Evolutionary conservation across 306 rosid species (phyloP).

Genomic region (Quillaja saponaria): DNA sequence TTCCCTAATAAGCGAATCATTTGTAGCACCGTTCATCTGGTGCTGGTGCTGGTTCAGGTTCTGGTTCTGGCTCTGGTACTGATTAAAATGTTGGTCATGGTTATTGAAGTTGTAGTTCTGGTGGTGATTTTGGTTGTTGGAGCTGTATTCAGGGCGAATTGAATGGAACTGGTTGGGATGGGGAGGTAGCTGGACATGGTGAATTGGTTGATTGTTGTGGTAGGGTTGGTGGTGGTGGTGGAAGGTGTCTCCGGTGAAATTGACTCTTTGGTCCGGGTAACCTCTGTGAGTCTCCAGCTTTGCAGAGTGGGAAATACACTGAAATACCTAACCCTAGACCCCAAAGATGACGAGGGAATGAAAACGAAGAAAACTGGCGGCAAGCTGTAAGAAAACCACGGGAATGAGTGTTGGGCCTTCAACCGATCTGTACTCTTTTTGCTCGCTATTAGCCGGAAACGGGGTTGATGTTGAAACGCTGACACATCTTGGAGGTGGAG

Average conservation of each 20-base stretch:
- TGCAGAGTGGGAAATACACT: conserved; percentile 6
- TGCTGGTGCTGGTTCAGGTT: conserved; percentile 29
- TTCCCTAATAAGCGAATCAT: conserved; percentile 17
- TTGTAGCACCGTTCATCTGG: conserved; percentile 11
- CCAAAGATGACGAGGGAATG: too few relatives aligned
- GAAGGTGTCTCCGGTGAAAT: conserved; percentile 21
- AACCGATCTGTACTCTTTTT: too few relatives aligned
- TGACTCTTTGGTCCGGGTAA: not conserved
- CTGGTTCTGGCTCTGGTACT: conserved; percentile 30
- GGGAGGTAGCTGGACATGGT: conserved; percentile 32
- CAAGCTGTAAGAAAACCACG: too few relatives aligned
- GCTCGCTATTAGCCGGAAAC: too few relatives aligned
- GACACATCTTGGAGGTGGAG: too few relatives aligned
- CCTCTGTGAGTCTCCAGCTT: conserved; percentile 43
- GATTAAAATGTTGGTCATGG: conserved; percentile 32
- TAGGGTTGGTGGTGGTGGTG: conserved; percentile 24
- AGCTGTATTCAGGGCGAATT: not conserved
- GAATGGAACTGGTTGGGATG: conserved; percentile 12
- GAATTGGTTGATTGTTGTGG: conserved; percentile 28
- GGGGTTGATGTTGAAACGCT: too few relatives aligned
- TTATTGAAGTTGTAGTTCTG: conserved; percentile 20
- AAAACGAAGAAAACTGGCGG: too few relatives aligned
- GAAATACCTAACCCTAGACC: too few relatives aligned
- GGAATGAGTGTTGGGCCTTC: too few relatives aligned
- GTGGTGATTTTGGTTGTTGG: conserved; percentile 22